Percentiles rank a stretch among this genome's conserved stretches.
These are phyloP conservation scores for Pseudevernia furfuracea DNA, from an alignment of 495 filamentous ascomycete species.

Conservation along the genomic window DNA sequence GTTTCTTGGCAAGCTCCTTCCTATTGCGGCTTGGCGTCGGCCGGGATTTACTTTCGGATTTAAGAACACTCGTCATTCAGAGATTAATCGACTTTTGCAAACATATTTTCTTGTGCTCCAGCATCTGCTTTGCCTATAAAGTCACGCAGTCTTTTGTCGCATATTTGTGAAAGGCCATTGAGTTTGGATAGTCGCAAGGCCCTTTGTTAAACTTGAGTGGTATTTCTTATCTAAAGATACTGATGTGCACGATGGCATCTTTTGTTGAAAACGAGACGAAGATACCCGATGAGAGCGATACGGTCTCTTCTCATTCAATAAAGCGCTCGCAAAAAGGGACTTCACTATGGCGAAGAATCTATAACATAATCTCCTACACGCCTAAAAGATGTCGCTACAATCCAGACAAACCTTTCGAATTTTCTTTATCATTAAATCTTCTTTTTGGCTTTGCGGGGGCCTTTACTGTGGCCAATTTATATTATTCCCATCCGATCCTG, in stretches of 20 bases:
- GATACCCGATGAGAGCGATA: neutral
- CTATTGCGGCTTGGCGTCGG: neutral
- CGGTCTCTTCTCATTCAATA: neutral
- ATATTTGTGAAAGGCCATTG: neutral
- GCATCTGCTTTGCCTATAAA: neutral
- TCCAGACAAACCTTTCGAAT: slow-evolving; percentile 45
- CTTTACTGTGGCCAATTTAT: slow-evolving; percentile 62
- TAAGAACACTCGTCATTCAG: neutral
- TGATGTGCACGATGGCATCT: neutral
- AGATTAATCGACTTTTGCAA: neutral
- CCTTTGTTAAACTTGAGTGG: neutral
- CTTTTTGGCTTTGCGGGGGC: slow-evolving; percentile 49
- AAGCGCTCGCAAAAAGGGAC: neutral
- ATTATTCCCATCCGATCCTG: slow-evolving; percentile 64
- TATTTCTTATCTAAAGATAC: neutral
- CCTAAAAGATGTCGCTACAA: slow-evolving; percentile 52
- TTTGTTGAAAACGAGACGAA: neutral
- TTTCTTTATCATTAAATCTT: slow-evolving; percentile 52
- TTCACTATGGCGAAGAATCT: neutral
- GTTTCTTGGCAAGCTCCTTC: neutral
- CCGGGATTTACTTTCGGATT: neutral
- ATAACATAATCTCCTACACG: slow-evolving; percentile 34
- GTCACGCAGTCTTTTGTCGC: too few relatives aligned
- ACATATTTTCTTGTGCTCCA: neutral
- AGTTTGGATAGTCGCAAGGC: neutral